These are phyloP conservation scores for Selaginella tamariscina DNA, from an alignment of 75 land plant species.

Conservation along the genomic window DNA sequence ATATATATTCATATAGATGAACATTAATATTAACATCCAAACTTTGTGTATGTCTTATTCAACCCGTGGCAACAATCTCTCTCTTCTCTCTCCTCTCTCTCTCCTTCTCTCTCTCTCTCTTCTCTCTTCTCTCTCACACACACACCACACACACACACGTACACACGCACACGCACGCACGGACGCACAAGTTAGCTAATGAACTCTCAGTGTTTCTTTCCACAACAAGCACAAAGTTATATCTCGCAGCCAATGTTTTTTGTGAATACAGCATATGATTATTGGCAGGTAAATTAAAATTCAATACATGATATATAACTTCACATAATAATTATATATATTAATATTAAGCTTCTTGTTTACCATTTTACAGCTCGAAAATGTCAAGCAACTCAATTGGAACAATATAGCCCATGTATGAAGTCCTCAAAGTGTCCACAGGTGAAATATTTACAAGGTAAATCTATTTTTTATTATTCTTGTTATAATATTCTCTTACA, in stretches of 20 bases:
- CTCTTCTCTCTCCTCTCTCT: too few species aligned
- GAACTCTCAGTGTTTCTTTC: not conserved
- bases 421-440: not conserved
- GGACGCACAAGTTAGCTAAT: too few species aligned
- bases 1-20: too few species aligned
- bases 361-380: not conserved
- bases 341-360: not conserved
- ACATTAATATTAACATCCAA: too few species aligned
- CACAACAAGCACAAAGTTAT: not conserved
- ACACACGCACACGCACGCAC: too few species aligned
- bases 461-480: not conserved
- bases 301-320: too few species aligned
- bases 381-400: not conserved
- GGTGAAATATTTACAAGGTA: not conserved
- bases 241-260: not conserved
- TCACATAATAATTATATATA: too few species aligned
- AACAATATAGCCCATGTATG: not conserved
- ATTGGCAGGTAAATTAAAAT: not conserved
- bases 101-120: too few species aligned
- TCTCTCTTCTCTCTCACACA: too few species aligned
- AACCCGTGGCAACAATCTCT: too few species aligned
- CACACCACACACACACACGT: too few species aligned
- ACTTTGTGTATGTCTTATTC: too few species aligned
- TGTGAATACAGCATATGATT: conserved; percentile 1
- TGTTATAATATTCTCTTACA: not conserved